These are phyloP conservation scores for Yamadazyma oceani DNA, from an alignment of 1,139 yeast genomes.

Conservation along the genomic window DNA sequence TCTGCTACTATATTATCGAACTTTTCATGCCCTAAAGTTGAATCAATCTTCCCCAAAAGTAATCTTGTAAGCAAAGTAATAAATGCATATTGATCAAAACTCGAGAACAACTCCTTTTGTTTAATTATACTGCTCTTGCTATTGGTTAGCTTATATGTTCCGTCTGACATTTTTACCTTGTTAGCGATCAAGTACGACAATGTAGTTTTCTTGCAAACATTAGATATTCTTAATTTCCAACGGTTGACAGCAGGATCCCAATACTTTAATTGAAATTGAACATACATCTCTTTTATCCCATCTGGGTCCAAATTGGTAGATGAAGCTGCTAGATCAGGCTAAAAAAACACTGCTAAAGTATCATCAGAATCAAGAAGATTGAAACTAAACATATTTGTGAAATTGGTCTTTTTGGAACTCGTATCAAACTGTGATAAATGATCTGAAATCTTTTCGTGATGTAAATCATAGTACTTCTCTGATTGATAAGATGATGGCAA, in stretches of 20 bases:
- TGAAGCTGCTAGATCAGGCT: conserved; percentile 29
- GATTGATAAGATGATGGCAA: conserved; percentile 35
- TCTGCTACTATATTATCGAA: conserved; percentile 28
- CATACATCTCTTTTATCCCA: conserved; percentile 23
- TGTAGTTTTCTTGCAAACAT: conserved; percentile 33
- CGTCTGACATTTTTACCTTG: conserved; percentile 18
- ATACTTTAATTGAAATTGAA: conserved; percentile 34
- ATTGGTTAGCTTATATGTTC: conserved; percentile 16
- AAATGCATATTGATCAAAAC: conserved; percentile 37
- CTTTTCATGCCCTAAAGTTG: conserved; percentile 34
- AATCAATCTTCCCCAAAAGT: conserved; percentile 34
- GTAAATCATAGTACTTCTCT: conserved; percentile 22
- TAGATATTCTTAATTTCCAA: conserved; percentile 32
- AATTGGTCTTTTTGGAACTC: conserved; percentile 25
- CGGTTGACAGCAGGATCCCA: conserved; percentile 21
- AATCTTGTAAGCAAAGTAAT: conserved; percentile 31
- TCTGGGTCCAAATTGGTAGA: conserved; percentile 18
- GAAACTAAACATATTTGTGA: conserved; percentile 40
- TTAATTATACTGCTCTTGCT: conserved; percentile 24
- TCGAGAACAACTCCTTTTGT: conserved; percentile 25
- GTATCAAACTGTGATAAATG: conserved; percentile 34
- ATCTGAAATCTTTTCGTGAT: conserved; percentile 37
- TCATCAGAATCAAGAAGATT: conserved; percentile 22
- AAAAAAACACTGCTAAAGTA: conserved; percentile 33
- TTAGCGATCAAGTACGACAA: conserved; percentile 18